Evolutionary conservation across 495 filamentous ascomycete species (phyloP), one percentile per base, ranked within the genome.

Genomic region (Daldinia concentrica): DNA sequence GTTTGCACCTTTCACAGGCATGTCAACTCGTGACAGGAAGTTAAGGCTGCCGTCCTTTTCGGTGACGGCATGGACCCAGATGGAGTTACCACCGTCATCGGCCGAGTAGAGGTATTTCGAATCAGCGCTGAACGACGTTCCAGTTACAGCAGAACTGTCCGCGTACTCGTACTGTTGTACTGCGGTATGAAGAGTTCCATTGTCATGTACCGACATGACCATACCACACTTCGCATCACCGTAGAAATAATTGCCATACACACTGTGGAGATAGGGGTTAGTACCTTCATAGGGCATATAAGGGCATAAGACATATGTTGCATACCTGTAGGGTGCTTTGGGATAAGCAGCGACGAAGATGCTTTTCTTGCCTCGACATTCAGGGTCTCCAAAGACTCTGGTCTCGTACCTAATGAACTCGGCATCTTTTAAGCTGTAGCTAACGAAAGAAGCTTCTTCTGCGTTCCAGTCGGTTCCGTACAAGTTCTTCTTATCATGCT

Each of bases 361-460:
- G 27, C 70, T 73, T 50, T 73, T 78, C 17, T 51, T 67, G 32
- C 70, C 74, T 0, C 52, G 14, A 61, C 80, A 81, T 15, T 88
- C 89, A 34, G 85, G 86, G 6, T 87, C 87, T 19, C 89, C 91
- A 14, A 88, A 82, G 66, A 93, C 80, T 75, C 88, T 90, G 0
- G 86, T 86, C 62, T 91, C 87, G 50, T 90, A 82, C 63, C 89
- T 88, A 68, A 87, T 87, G 3, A 83, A 81, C 5, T 81, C 82
- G 12, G 84, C 83, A 59, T 86, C 83, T 12, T 85, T 81, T 17
- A 88, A 78, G 52, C 90, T 87, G 69, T 79, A 81, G 58, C 73
- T 77, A 27, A 79, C 66, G 29, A 80, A 78, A 1, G 69, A 68
- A 1, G 77, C 68, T 9, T 43, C 54, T 12, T 65, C 70, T 4